These are phyloP conservation scores for Nakaseomyces kungkrabaensis DNA, from an alignment of 1,139 yeast species.

Conservation along the genomic window DNA sequence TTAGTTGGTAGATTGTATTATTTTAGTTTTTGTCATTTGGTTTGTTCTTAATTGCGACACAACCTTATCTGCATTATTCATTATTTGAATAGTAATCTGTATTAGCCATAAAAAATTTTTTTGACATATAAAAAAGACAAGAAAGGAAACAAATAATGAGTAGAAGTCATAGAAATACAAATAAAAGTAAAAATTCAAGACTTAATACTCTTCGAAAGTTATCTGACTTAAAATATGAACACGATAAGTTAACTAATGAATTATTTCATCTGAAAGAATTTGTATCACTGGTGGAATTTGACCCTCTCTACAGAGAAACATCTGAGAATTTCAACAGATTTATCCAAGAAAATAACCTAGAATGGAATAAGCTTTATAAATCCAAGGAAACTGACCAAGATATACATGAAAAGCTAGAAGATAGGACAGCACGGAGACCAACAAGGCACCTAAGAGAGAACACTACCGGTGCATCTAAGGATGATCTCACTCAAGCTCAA, in stretches of 20 bases:
- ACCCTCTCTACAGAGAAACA: slow-evolving; percentile 25
- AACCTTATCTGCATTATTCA: no score
- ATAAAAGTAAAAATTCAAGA: background rate
- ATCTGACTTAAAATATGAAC: slow-evolving; percentile 15
- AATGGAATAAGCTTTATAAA: slow-evolving; percentile 7
- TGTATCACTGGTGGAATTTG: slow-evolving; percentile 33
- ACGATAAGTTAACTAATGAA: slow-evolving; percentile 34
- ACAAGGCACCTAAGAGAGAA: background rate
- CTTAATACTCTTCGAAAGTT: background rate
- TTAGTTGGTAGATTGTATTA: no score
- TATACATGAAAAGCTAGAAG: background rate
- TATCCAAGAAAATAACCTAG: slow-evolving; percentile 17
- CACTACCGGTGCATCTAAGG: background rate
- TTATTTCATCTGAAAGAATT: slow-evolving; percentile 37
- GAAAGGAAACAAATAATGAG: background rate
- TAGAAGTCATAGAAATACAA: background rate
- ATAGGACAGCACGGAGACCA: background rate
- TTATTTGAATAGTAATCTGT: no score
- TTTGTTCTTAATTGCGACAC: no score
- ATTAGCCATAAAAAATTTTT: no score
- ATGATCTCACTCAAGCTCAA: background rate
- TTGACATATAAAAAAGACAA: no score
- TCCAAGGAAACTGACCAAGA: background rate
- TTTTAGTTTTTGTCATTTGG: no score
- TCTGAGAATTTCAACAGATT: slow-evolving; percentile 25